Conservation (phyloP, 129 eudicot genomes). For the Pulicaria dysenterica region DNA sequence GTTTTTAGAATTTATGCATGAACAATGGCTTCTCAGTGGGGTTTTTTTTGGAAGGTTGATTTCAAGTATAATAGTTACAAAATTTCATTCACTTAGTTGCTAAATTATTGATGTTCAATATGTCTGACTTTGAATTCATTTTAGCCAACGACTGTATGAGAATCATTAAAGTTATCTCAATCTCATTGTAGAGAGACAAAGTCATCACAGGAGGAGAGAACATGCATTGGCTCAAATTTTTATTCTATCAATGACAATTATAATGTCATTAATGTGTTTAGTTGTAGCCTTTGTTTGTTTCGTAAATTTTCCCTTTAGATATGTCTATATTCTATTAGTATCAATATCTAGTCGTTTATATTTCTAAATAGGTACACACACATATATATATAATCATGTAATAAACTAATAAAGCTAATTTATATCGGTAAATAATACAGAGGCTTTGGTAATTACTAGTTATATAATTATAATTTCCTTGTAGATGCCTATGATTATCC, state of each 20-base stretch:
- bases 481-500: neutral
- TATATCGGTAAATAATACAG: neutral
- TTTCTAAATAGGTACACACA: neutral
- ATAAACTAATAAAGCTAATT: neutral
- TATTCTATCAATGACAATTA: neutral
- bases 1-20: too few species aligned
- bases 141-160: neutral
- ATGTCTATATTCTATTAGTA: neutral
- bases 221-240: neutral
- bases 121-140: neutral
- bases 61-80: too few species aligned
- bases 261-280: too few species aligned
- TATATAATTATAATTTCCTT: neutral
- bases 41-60: too few species aligned
- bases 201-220: neutral
- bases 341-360: neutral
- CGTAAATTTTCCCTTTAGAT: neutral
- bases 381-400: neutral
- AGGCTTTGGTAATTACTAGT: neutral
- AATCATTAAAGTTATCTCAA: neutral
- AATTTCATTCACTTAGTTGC: neutral
- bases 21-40: too few species aligned
- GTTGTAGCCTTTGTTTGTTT: neutral
- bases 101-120: neutral
- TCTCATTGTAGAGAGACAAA: neutral